Percentiles rank a stretch among this genome's conserved stretches.
These are phyloP conservation scores for Wallacemonas rigidus DNA, from an alignment of 208 protist species.

Conservation along the genomic window DNA sequence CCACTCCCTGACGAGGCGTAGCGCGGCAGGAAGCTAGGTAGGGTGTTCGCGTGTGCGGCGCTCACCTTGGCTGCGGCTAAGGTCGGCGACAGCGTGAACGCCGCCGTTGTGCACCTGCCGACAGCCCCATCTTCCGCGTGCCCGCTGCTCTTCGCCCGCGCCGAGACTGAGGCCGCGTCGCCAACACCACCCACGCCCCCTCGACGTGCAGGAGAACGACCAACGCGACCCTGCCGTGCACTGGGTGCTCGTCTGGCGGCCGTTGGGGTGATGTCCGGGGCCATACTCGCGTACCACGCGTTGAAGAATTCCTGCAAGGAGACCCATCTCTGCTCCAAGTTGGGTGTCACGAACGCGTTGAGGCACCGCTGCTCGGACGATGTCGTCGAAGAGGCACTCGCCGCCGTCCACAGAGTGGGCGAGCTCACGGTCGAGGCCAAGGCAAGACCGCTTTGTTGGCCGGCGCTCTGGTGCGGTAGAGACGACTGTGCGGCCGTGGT, in stretches of 20 bases:
- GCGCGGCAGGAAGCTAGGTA: background rate
- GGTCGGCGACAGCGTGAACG: background rate
- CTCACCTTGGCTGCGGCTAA: background rate
- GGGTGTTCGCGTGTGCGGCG: background rate
- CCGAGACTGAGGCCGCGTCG: too few relatives aligned
- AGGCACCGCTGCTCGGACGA: slow-evolving; percentile 20
- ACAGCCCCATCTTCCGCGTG: too few relatives aligned
- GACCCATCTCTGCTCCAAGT: slow-evolving; percentile 53
- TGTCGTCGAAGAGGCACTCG: background rate
- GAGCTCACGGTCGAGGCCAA: background rate
- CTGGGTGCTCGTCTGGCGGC: background rate
- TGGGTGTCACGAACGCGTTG: slow-evolving; percentile 78
- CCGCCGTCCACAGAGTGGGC: background rate
- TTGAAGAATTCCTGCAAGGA: slow-evolving; percentile 64
- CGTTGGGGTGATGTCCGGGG: background rate
- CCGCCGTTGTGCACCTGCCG: background rate
- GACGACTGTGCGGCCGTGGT: background rate
- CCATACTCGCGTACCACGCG: slow-evolving; percentile 47
- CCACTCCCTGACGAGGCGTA: background rate
- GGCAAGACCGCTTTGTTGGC: background rate
- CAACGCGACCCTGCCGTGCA: background rate
- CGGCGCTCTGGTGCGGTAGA: background rate
- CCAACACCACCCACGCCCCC: too few relatives aligned
- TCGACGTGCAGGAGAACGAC: background rate
- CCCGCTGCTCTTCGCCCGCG: too few relatives aligned